Base-by-base conservation (phyloP, 2,329 filamentous ascomycete species). In the Hymenotorrendiella dingleyae region DNA sequence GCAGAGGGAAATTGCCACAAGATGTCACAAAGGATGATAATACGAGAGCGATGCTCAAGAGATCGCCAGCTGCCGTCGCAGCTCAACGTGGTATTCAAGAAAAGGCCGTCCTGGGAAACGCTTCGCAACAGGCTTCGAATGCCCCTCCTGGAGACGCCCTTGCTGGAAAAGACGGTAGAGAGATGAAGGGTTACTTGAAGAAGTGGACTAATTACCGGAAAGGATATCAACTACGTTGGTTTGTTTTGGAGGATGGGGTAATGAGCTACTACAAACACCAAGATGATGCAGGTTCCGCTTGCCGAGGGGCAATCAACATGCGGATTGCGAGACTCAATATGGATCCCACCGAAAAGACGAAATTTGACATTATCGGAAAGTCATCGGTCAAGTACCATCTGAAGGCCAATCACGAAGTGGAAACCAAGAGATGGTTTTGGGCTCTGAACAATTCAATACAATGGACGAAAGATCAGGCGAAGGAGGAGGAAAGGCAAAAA, bases 151-250 rank as follows among this genome's bases (percentile, higher is more conserved):
- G 74, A 8, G 76, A 85, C 52, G 70, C 77, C 16, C 63, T 81
- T 45, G 85, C 84, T 20, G 84, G 85, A 12, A 89, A 91, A 53
- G 93, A 98, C 60, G 85, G 86, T 14, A 78, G 90, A 36, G 91
- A 97, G 66, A 97, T 98, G 86, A 96, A 94, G 68, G 93, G 93
- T 6, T 98, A 97, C 63, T 72, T 98, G 43, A 97, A 96, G 68
- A 98, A 98, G 64, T 98, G 93, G 93, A 98, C 93, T 36, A 98
- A 98, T 63, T 98, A 98, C 63, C 90, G 91, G 17, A 90, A 86
- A 61, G 93, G 93, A 7, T 98, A 96, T 68, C 95, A 98, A 67
- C 66, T 98, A 50, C 77, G 93, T 47, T 98, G 91, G 90, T 98
- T 98, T 61, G 93, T 97, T 11, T 77, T 98, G 7, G 93, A 98